phyloP scores from a whole-genome alignment of 768 basidiomycete genomes.

The Mycena kentingensis region DNA sequence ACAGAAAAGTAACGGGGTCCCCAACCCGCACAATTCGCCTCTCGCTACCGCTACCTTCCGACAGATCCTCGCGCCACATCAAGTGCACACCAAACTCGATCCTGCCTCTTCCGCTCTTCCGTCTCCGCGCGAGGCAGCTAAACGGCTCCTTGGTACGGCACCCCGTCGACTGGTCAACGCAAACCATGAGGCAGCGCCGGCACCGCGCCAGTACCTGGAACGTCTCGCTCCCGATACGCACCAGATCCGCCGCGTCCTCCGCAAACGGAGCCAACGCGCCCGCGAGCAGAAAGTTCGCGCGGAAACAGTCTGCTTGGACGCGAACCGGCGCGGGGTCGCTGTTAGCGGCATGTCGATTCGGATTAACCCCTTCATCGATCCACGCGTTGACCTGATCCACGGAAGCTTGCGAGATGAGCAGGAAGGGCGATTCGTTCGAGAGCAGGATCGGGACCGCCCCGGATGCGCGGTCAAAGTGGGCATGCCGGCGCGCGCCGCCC shows the following conservation, averaged over 20 bases:
- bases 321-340: background rate
- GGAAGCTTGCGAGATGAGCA: conserved; percentile 22
- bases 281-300: conserved; percentile 20
- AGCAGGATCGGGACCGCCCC: conserved; percentile 20
- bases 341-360: background rate
- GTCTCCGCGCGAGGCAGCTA: conserved; percentile 20
- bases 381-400: conserved; percentile 22
- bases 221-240: conserved; percentile 23
- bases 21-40: conserved; percentile 6
- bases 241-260: conserved; percentile 19
- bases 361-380: conserved; percentile 7
- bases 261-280: conserved; percentile 12
- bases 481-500: conserved; percentile 14
- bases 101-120: conserved; percentile 17
- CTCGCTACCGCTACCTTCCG: conserved; percentile 12
- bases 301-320: conserved; percentile 20
- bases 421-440: conserved; percentile 25
- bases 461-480: conserved; percentile 20
- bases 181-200: conserved; percentile 24
- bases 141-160: conserved; percentile 23
- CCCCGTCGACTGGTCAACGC: conserved; percentile 22
- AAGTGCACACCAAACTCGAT: conserved; percentile 24
- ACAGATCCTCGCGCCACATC: conserved; percentile 23
- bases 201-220: conserved; percentile 26
- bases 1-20: conserved; percentile 12